Percentiles rank a stretch among this genome's conserved stretches.
These are phyloP conservation scores for Tolypocladium cylindrosporum DNA, from an alignment of 2,329 filamentous ascomycete genomes.

Conservation along the genomic window DNA sequence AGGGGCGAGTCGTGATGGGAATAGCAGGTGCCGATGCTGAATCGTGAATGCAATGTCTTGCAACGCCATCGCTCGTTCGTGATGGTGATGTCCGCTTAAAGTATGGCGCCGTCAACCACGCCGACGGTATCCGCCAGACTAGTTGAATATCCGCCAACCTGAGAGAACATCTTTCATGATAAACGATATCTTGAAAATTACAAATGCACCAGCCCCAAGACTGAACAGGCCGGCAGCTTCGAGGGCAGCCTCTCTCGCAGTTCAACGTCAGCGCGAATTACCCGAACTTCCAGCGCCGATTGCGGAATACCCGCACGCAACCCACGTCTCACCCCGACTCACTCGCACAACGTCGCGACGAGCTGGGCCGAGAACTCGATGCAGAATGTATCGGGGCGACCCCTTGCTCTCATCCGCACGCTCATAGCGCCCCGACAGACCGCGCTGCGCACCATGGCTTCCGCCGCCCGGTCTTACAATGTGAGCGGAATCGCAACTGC, in stretches of 20 bases:
- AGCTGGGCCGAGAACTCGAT: slow-evolving; percentile 11
- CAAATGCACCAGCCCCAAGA: too few relatives aligned
- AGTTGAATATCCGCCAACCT: not conserved
- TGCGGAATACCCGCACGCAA: not conserved
- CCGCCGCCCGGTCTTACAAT: slow-evolving; percentile 22
- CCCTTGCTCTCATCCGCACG: slow-evolving; percentile 11
- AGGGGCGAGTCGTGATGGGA: not conserved
- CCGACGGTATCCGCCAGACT: not conserved
- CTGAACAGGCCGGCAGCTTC: not conserved
- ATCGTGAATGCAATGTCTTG: not conserved
- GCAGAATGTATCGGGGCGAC: slow-evolving; percentile 21
- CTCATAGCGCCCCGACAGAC: slow-evolving; percentile 7
- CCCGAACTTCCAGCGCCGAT: not conserved
- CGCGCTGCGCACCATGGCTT: slow-evolving; percentile 16
- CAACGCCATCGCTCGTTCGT: not conserved
- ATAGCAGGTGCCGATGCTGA: not conserved
- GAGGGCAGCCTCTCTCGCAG: not conserved
- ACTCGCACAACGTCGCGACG: not conserved
- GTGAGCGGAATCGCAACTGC: slow-evolving; percentile 10
- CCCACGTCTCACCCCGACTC: not conserved
- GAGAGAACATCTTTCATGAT: not conserved
- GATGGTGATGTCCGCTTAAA: not conserved
- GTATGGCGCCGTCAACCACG: not conserved
- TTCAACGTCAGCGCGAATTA: not conserved
- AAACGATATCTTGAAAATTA: too few relatives aligned